Base-by-base conservation (phyloP, 1,284 basidiomycete species). In the Microbotryomycetes sp. region DNA sequence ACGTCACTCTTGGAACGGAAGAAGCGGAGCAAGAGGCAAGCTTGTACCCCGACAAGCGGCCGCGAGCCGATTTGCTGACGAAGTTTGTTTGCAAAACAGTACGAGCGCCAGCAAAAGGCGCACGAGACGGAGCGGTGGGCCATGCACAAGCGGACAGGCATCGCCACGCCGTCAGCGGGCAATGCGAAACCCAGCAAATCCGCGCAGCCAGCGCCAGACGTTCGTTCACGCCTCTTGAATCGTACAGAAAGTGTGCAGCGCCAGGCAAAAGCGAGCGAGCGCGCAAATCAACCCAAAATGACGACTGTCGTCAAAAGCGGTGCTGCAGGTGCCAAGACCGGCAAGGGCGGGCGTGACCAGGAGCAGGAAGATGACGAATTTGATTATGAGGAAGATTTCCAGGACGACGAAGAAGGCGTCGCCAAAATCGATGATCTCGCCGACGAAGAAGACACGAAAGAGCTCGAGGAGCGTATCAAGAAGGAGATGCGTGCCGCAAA, bases 391-490 rank as follows among this genome's bases (percentile, higher is more conserved):
- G 88, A 88, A 70, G 86, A 87, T 21, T 87, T 90, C 71, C 86
- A 86, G 23, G 90, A 91, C 69, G 89, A 92, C 66, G 89, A 92
- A 55, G 89, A 91, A 72, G 84, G 73, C 1, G 71, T 71, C 24
- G 72, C 70, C 11, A 70, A 83, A 72, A 81, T 84, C 73, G 78
- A 81, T 23, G 85, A 88, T 59, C 83, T 84, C 29, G 78, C 79
- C 57, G 84, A 90, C 52, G 90, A 91, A 62, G 87, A 90, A 60
- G 87, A 90, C 72, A 81, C 85, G 45, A 91, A 88, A 73, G 88
- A 91, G 73, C 78, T 86, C n/a, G 88, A 90, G 88, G 88, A 91
- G 75, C 85, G 88, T 18, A 77, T 91, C 51, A 90, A 90, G 75
- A 83, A 83, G 56, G 88, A 90, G 73, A 89, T 89, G 72, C 84